A percentile compares a stretch with the other conserved stretches of the same genome.
Evolutionary conservation across 805 yeast genomes (phyloP).

Genomic region (Nakazawaea wickerhamii): DNA sequence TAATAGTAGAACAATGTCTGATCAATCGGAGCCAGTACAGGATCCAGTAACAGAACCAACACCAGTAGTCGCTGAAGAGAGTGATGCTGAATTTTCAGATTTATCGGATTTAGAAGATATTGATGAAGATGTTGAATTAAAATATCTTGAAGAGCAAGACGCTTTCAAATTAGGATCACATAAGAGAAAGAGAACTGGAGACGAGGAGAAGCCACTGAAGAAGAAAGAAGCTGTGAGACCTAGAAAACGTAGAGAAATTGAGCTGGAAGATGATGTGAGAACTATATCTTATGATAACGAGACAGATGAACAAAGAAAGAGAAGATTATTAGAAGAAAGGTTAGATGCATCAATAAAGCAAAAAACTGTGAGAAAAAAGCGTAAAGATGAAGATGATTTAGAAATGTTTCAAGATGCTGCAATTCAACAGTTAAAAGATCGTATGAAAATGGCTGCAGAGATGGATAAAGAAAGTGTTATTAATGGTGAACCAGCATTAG

Average conservation of each 20-base stretch:
- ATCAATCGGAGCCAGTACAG: no score
- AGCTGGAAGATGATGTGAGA: slow-evolving; percentile 18
- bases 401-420: slow-evolving; percentile 94
- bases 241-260: slow-evolving; percentile 20
- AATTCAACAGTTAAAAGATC: slow-evolving; percentile 73
- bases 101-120: slow-evolving; percentile 30
- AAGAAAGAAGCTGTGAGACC: slow-evolving; percentile 16
- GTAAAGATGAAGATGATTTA: slow-evolving; percentile 85
- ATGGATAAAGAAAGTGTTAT: slow-evolving; percentile 55
- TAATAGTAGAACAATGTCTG: not conserved
- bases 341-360: slow-evolving; percentile 73
- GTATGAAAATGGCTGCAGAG: slow-evolving; percentile 86
- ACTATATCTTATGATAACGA: slow-evolving; percentile 18
- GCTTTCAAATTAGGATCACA: slow-evolving; percentile 30
- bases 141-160: slow-evolving; percentile 31
- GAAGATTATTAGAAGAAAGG: slow-evolving; percentile 75
- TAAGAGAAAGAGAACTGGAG: slow-evolving; percentile 19
- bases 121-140: slow-evolving; percentile 22
- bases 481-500: slow-evolving; percentile 64
- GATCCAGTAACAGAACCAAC: slow-evolving; percentile 12
- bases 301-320: slow-evolving; percentile 38
- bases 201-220: slow-evolving; percentile 14
- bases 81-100: slow-evolving; percentile 24
- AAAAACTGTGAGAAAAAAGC: slow-evolving; percentile 52
- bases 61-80: slow-evolving; percentile 13